Conservation (phyloP, 1,284 basidiomycete species). For the Gymnopus androsaceus region DNA sequence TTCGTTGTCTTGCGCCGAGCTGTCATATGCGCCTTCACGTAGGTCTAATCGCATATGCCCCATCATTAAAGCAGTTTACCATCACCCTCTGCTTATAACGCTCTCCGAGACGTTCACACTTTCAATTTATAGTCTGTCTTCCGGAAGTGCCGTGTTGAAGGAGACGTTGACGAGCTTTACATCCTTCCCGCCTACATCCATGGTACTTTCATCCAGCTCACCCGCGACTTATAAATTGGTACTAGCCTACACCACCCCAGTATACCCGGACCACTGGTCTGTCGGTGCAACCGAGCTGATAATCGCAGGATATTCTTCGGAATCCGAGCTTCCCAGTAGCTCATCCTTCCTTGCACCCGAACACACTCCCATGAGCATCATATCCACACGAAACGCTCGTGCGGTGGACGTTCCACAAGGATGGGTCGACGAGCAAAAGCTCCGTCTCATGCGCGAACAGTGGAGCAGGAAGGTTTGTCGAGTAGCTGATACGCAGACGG, state of each 20-base stretch:
- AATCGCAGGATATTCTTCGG: constrained; percentile 43
- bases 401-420: constrained; percentile 71
- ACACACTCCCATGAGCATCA: constrained; percentile 41
- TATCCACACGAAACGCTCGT: constrained; percentile 60
- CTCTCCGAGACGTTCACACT: constrained; percentile 67
- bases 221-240: constrained; percentile 67
- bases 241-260: constrained; percentile 71
- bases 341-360: constrained; percentile 8
- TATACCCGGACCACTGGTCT: constrained; percentile 79
- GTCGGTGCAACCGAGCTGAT: constrained; percentile 76
- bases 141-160: constrained; percentile 47
- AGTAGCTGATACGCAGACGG: constrained; percentile 72
- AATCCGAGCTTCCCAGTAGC: constrained; percentile 20
- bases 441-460: constrained; percentile 66
- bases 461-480: constrained; percentile 71
- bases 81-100: constrained; percentile 74
- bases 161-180: constrained; percentile 74
- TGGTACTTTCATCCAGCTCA: constrained; percentile 64
- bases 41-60: constrained; percentile 41
- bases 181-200: constrained; percentile 70
- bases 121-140: constrained; percentile 66
- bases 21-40: constrained; percentile 50
- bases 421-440: constrained; percentile 68
- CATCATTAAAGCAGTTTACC: constrained; percentile 68
- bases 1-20: constrained; percentile 40